Conservation (phyloP, 1,284 basidiomycete genomes). For the Mycosarcoma mackinlayi region DNA sequence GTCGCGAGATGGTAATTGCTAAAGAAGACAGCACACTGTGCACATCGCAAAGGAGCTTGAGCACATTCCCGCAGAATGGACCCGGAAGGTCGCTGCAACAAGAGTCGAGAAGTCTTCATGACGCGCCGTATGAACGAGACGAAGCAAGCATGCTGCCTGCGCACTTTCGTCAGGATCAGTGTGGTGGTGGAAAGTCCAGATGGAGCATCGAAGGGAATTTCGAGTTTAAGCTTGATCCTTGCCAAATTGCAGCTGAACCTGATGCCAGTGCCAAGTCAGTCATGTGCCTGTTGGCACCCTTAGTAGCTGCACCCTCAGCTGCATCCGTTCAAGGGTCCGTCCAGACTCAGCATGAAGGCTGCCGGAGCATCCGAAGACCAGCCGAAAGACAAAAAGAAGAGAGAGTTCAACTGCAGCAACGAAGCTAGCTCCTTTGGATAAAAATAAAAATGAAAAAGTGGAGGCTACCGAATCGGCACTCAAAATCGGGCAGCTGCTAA, state of each 20-base stretch:
- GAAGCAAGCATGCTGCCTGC: slow-evolving; percentile 9
- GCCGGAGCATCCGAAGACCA: slow-evolving; percentile 2
- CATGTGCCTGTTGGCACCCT: no score
- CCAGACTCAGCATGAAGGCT: no score
- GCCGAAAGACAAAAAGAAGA: slow-evolving; percentile 1
- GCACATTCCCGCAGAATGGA: slow-evolving; percentile 1
- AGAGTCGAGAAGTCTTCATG: slow-evolving; percentile 24
- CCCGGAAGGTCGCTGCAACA: slow-evolving; percentile 12
- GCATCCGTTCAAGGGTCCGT: no score
- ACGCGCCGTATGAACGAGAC: not conserved
- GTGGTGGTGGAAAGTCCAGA: not conserved
- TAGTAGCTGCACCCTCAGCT: no score
- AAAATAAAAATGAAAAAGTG: slow-evolving; percentile 2
- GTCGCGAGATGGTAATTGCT: slow-evolving; percentile 3
- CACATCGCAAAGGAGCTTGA: not conserved
- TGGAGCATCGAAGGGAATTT: not conserved
- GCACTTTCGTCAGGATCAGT: not conserved
- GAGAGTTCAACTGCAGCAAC: not conserved
- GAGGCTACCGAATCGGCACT: slow-evolving; percentile 8
- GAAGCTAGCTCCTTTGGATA: not conserved
- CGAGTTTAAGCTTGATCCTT: no score
- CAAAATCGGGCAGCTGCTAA: not conserved
- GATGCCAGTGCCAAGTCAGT: not conserved
- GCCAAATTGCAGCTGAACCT: slow-evolving; percentile 8
- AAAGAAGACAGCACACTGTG: not conserved